Conservation (phyloP, 176 grass and related monocot genomes). For the Ananas comosus region DNA sequence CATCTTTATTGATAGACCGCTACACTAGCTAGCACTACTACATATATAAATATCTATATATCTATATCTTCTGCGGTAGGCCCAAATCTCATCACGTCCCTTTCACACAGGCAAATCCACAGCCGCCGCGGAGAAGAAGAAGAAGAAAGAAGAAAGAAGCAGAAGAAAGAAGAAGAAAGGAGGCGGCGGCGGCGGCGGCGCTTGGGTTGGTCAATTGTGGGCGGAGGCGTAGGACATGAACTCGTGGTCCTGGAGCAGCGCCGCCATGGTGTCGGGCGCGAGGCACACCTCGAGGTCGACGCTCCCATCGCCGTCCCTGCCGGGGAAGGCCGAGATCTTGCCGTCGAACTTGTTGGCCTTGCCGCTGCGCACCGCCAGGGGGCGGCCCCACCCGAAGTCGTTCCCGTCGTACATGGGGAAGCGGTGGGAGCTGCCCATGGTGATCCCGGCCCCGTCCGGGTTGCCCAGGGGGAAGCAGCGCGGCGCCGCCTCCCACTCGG, state of each 20-base stretch:
- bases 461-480: conserved; percentile 86
- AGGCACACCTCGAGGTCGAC: conserved; percentile 94
- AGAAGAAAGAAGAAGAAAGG: no score
- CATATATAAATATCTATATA: no score
- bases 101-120: no score
- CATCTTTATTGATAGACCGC: no score
- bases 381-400: conserved; percentile 89
- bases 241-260: conserved; percentile 71
- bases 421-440: conserved; percentile 91
- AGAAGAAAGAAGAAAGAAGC: no score
- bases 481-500: conserved; percentile 72
- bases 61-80: no score
- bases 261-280: conserved; percentile 74
- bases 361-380: conserved; percentile 66
- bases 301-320: conserved; percentile 51
- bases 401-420: conserved; percentile 95
- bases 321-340: conserved; percentile 93
- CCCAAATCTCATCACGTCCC: no score
- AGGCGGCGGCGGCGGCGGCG: background rate
- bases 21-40: no score
- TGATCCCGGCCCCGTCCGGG: conserved; percentile 80
- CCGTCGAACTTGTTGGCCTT: conserved; percentile 93
- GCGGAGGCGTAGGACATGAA: conserved; percentile 85
- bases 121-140: background rate
- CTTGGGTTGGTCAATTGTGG: background rate